Evolutionary conservation across 2,329 filamentous ascomycete species (phyloP), one percentile per base, ranked within the genome.

Genomic region (Hortaea sp.): DNA sequence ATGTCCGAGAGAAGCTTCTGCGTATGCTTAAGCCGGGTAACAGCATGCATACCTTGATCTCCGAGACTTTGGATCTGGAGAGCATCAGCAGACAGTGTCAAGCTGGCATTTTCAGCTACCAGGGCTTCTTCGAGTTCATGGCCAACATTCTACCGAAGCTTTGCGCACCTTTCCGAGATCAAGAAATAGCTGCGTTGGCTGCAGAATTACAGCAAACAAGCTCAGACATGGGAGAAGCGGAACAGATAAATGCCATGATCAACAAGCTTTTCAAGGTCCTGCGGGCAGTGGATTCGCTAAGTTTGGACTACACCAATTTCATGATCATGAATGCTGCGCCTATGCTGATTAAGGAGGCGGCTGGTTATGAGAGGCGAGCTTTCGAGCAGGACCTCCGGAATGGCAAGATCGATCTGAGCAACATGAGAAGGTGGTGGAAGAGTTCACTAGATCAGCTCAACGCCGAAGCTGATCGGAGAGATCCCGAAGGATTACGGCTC

Each of bases 291-390:
- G 84, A 92, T 57, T 69, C 84, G 32, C 82, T 90, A 68, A 78
- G 85, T 27, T 79, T 87, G 48, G 86, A 92, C 57, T 88, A 89
- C 58, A 82, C 85, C 49, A 92, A 92, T 61, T 90, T 87, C 59
- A 73, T 89, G 56, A 70, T 92, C 42, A 79, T 81, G 63, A 76
- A 83, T 29, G 81, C 81, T 0, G 83, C 83, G 1, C 84, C 84
- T 0, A 78, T 78, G 5, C 73, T 92, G 44, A 78, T 88, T 45
- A 77, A 82, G 52, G 81, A 85, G 52, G 80, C 84, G 1, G 69
- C 80, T 1, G 74, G 79, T 11, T 90, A 90, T 61, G 86, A 92
- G 59, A 75, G 79, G n/a, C 81, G 81, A 53, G 73, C 75, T 35
- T 92, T 92, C 56, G 71, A 76, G 1, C 73, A 82, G 34, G 79